Conservation (phyloP, 2,329 filamentous ascomycete species). For the Fusarium siculi region DNA sequence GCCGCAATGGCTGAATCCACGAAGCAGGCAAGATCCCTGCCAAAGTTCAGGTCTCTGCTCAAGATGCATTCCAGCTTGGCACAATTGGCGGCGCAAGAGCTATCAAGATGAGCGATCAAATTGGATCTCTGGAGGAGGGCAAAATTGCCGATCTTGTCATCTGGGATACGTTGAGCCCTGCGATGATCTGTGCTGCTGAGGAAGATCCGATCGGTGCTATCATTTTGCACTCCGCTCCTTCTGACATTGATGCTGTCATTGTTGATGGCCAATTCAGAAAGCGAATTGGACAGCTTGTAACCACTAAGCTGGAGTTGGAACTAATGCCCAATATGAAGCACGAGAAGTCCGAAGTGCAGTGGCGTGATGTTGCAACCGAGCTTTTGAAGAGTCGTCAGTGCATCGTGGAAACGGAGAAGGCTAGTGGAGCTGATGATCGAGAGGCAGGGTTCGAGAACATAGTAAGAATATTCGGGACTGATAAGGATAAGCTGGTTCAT, state of each 20-base stretch:
- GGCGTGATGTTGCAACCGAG: not conserved
- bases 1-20: not conserved
- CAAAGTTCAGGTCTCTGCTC: not conserved
- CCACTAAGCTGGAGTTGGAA: not conserved
- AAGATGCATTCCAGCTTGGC: slow-evolving; percentile 4
- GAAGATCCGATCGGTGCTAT: slow-evolving; percentile 9
- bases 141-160: slow-evolving; percentile 8
- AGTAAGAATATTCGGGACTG: rapidly evolving
- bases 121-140: slow-evolving; percentile 2
- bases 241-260: slow-evolving; percentile 3
- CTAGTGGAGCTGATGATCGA: not conserved
- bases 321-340: not conserved
- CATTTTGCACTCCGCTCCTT: not conserved
- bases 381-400: not conserved
- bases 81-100: slow-evolving; percentile 3
- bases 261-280: slow-evolving; percentile 15
- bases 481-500: not conserved
- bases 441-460: not conserved
- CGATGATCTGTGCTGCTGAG: slow-evolving; percentile 3
- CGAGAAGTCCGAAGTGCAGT: not conserved
- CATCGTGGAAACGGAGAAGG: not conserved
- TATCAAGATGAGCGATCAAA: not conserved
- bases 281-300: not conserved
- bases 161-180: slow-evolving; percentile 7
- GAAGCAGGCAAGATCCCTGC: not conserved